Evolutionary conservation across 2,329 filamentous ascomycete genomes (phyloP).

Genomic region (Akanthomyces uredinophilus): DNA sequence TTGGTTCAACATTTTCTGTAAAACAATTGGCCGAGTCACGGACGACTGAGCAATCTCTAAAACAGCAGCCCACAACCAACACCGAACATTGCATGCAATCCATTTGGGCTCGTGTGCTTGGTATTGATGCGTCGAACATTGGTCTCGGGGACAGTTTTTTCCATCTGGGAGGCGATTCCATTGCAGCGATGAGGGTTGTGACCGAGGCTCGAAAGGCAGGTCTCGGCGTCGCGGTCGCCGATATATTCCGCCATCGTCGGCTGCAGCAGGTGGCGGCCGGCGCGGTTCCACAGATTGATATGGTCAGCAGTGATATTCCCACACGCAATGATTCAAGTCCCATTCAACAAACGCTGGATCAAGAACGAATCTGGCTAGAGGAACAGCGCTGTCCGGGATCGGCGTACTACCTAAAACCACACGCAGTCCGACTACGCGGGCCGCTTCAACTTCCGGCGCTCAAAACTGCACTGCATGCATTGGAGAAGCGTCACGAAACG

Average conservation of each 20-base stretch:
- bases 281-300: neutral
- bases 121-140: constrained; percentile 19
- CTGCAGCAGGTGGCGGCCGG: neutral
- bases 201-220: constrained; percentile 28
- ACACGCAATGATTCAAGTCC: neutral
- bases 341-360: constrained; percentile 18
- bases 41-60: neutral
- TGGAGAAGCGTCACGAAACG: constrained; percentile 17
- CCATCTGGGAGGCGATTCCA: constrained; percentile 40
- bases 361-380: constrained; percentile 18
- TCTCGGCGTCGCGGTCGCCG: constrained; percentile 34
- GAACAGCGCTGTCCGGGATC: neutral
- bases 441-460: constrained; percentile 11
- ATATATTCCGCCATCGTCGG: constrained; percentile 22
- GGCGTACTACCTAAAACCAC: neutral
- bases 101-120: constrained; percentile 8
- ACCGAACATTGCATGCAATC: neutral
- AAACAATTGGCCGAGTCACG: neutral
- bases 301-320: neutral
- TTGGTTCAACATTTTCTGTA: too few relatives aligned
- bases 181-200: constrained; percentile 36
- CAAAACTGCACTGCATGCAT: neutral
- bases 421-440: constrained; percentile 12
- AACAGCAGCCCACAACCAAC: neutral
- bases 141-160: constrained; percentile 40